Conservation (phyloP, 2,329 filamentous ascomycete species). For the Fusarium armeniacum region DNA sequence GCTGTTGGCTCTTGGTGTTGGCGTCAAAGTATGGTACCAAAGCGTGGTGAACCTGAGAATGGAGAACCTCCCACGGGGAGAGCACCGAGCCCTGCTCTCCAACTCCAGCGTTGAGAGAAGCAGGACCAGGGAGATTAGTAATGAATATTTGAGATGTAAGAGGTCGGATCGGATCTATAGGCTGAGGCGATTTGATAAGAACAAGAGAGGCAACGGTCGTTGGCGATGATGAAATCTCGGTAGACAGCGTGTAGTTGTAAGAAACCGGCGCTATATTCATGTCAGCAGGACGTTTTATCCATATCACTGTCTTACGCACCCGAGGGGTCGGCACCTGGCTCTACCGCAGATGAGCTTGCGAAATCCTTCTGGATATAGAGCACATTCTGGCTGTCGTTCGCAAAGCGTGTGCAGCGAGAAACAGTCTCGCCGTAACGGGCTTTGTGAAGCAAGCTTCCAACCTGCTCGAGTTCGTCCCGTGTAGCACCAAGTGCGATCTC, state of each 20-base stretch:
- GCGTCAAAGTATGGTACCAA: conserved; percentile 98
- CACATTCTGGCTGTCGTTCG: conserved; percentile 86
- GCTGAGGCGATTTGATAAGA: conserved; percentile 88
- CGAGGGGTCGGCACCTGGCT: conserved; percentile 63
- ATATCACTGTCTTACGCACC: conserved; percentile 54
- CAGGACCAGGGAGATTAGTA: conserved; percentile 88
- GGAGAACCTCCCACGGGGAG: conserved; percentile 92
- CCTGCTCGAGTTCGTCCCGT: conserved; percentile 81
- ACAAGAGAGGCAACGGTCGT: conserved; percentile 89
- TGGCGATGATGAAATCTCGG: conserved; percentile 83
- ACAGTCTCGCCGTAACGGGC: conserved; percentile 81
- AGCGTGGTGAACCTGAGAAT: conserved; percentile 91
- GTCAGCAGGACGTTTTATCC: conserved; percentile 20
- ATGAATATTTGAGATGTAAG: conserved; percentile 92
- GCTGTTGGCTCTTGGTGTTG: conserved; percentile 86
- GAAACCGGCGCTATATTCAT: conserved; percentile 58
- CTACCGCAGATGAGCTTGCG: conserved; percentile 65
- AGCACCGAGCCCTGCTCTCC: conserved; percentile 78
- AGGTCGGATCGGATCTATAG: conserved; percentile 85
- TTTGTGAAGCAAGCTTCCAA: conserved; percentile 86
- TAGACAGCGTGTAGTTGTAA: conserved; percentile 84
- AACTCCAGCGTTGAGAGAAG: conserved; percentile 74
- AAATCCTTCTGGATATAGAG: conserved; percentile 93
- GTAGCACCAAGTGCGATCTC: conserved; percentile 81
- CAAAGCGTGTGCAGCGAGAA: conserved; percentile 89